phyloP scores from a whole-genome alignment of 1,139 yeast genomes.

The Geotrichum bryndzae region DNA sequence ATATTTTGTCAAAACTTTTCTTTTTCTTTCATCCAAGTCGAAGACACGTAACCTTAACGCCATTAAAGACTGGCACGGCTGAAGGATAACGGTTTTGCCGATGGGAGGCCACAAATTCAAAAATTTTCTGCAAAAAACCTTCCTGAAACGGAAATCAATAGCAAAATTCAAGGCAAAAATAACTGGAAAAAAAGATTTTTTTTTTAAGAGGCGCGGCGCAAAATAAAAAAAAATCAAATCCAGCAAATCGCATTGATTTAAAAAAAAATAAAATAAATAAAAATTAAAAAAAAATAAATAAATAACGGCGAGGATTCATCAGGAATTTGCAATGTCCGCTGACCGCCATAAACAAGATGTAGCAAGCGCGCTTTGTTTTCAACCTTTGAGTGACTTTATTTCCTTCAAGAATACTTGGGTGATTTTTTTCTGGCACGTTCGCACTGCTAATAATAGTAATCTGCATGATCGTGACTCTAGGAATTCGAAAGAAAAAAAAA shows the following conservation, averaged over 20 bases:
- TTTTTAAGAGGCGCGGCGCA: background rate
- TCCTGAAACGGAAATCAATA: background rate
- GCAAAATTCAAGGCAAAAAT: background rate
- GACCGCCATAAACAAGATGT: too few species aligned
- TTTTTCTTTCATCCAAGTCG: background rate
- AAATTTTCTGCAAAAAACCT: background rate
- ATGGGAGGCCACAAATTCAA: background rate
- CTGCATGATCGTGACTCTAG: background rate
- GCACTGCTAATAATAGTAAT: background rate
- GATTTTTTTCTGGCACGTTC: background rate
- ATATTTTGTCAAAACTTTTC: background rate
- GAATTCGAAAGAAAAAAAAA: background rate
- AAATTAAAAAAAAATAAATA: too few species aligned
- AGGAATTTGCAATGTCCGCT: too few species aligned
- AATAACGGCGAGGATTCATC: background rate
- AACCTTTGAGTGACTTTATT: background rate
- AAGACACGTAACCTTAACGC: background rate
- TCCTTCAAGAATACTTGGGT: background rate
- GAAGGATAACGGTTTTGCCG: background rate
- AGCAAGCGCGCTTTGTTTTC: background rate
- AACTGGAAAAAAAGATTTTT: background rate
- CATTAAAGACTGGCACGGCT: background rate
- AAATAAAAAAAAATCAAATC: background rate
- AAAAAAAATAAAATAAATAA: too few species aligned
- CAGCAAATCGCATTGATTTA: too few species aligned